Conservation (phyloP, 345 rosid genomes). For the Streptanthus diversifolius region DNA sequence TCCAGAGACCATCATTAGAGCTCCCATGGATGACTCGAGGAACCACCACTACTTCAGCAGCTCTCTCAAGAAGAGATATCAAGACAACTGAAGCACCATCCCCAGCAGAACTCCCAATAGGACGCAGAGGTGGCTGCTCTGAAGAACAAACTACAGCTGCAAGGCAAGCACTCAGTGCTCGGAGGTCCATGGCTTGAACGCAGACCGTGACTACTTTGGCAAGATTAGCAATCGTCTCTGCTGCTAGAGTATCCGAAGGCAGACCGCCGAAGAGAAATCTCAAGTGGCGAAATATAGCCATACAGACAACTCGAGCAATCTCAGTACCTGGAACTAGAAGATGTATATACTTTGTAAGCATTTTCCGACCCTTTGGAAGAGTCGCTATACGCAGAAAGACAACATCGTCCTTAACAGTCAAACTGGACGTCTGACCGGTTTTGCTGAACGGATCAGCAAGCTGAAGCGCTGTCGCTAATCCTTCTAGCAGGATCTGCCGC, state of each 20-base stretch:
- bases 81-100: slow-evolving; percentile 80
- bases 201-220: slow-evolving; percentile 65
- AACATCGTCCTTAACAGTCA: slow-evolving; percentile 69
- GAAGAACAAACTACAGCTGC: slow-evolving; percentile 96
- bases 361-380: slow-evolving; percentile 86
- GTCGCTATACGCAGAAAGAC: slow-evolving; percentile 76
- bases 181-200: slow-evolving; percentile 78
- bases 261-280: slow-evolving; percentile 90
- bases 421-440: slow-evolving; percentile 50
- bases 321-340: slow-evolving; percentile 89
- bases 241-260: slow-evolving; percentile 61
- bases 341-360: slow-evolving; percentile 65
- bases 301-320: slow-evolving; percentile 80
- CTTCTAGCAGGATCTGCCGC: slow-evolving; percentile 76
- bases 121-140: slow-evolving; percentile 97
- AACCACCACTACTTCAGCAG: slow-evolving; percentile 52
- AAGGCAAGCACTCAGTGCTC: slow-evolving; percentile 91
- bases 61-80: slow-evolving; percentile 83
- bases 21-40: slow-evolving; percentile 45
- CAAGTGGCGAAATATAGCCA: slow-evolving; percentile 93
- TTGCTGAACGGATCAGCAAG: slow-evolving; percentile 87
- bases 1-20: slow-evolving; percentile 77
- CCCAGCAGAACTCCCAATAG: slow-evolving; percentile 83
- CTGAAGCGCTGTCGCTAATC: slow-evolving; percentile 85
- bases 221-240: slow-evolving; percentile 61